These are phyloP conservation scores for Penicillium psychrosexuale DNA, from an alignment of 2,329 filamentous ascomycete genomes.

Conservation along the genomic window DNA sequence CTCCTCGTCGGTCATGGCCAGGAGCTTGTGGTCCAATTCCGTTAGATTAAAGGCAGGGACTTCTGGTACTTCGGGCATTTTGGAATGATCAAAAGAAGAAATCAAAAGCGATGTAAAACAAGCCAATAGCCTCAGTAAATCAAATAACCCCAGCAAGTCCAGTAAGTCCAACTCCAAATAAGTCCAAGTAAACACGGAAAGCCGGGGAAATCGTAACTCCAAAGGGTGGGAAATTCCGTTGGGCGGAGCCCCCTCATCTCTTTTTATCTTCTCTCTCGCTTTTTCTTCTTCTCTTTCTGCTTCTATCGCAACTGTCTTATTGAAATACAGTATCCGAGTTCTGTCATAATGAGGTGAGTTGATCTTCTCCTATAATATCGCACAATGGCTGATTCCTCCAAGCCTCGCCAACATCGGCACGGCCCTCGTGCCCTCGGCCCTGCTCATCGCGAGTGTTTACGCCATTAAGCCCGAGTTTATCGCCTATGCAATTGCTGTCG, in stretches of 20 bases:
- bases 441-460: constrained; percentile 71
- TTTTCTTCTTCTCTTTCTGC: constrained; percentile 8
- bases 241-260: constrained; percentile 10
- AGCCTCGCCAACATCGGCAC: constrained; percentile 63
- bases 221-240: constrained; percentile 23
- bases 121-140: neutral
- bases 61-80: neutral
- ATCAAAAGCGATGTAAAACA: neutral
- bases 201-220: constrained; percentile 13
- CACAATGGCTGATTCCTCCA: constrained; percentile 13
- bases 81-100: neutral
- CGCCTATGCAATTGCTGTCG: constrained; percentile 65
- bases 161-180: neutral
- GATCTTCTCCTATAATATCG: neutral
- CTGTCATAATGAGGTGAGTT: constrained; percentile 31
- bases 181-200: neutral
- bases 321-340: neutral
- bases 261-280: constrained; percentile 5
- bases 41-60: constrained; percentile 49
- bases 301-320: neutral
- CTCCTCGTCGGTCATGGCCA: constrained; percentile 53
- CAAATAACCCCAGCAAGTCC: neutral
- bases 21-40: constrained; percentile 47
- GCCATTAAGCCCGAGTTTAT: constrained; percentile 78
- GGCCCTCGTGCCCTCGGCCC: constrained; percentile 76